Evolutionary conservation across 441 rosid species (phyloP).

Genomic region (Kokia cookei): DNA sequence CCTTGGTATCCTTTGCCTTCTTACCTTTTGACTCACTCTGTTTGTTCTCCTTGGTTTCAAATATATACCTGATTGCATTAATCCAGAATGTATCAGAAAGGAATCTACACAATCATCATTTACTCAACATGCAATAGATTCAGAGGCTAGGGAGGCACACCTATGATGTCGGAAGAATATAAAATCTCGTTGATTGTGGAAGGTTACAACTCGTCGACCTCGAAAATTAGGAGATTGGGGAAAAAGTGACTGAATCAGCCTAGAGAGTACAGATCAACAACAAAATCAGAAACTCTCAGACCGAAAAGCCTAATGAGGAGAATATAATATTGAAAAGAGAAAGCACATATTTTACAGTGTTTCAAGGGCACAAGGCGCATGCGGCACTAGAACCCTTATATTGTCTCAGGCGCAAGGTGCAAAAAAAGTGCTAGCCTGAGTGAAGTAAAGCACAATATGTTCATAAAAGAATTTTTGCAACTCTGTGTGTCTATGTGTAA

Average conservation of each 20-base stretch:
- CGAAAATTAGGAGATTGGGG: constrained; percentile 79
- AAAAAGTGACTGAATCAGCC: constrained; percentile 75
- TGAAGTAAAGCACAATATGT: no score
- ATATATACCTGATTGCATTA: constrained; percentile 53
- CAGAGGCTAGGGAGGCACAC: constrained; percentile 28
- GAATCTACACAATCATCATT: neutral
- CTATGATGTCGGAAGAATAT: constrained; percentile 91
- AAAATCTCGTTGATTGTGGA: constrained; percentile 92
- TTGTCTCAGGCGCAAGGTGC: no score
- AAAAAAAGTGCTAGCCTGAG: no score
- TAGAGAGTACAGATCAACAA: constrained; percentile 15
- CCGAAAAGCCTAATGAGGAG: neutral
- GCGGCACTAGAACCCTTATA: no score
- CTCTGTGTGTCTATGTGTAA: no score
- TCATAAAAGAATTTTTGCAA: no score
- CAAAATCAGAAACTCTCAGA: neutral
- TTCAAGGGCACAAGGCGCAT: no score
- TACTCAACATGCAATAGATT: neutral
- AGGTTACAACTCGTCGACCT: constrained; percentile 88
- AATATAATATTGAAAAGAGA: neutral
- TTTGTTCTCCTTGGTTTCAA: constrained; percentile 66
- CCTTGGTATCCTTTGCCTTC: constrained; percentile 37
- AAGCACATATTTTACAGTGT: neutral
- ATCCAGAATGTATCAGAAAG: neutral
- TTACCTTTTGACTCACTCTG: constrained; percentile 36